Evolutionary conservation across 2,329 filamentous ascomycete species (phyloP).

Genomic region (Fusarium phyllophilum): DNA sequence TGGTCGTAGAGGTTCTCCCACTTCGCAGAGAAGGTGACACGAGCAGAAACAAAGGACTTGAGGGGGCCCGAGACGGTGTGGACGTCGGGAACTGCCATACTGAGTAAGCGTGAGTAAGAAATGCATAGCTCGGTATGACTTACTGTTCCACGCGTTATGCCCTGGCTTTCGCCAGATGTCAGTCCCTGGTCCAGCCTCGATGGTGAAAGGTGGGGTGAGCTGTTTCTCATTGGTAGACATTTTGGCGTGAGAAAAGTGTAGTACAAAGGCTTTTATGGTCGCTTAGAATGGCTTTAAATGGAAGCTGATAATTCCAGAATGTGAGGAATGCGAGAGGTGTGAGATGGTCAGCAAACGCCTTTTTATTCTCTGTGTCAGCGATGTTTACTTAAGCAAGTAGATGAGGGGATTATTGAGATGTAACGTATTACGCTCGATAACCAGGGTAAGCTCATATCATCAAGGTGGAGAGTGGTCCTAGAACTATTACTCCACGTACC

Average conservation of each 20-base stretch:
- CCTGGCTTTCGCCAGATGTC: not conserved
- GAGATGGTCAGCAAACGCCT: not conserved
- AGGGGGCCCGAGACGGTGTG: not conserved
- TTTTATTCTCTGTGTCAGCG: not conserved
- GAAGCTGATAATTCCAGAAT: not conserved
- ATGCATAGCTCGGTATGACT: not conserved
- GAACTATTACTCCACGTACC: not conserved
- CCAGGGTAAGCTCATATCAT: not conserved
- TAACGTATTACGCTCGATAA: not conserved
- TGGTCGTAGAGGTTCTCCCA: not conserved
- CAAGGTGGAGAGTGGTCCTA: not conserved
- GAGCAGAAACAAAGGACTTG: not conserved
- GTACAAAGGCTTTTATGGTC: not conserved
- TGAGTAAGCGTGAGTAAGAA: not conserved
- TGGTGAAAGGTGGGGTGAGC: not conserved
- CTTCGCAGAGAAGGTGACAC: not conserved
- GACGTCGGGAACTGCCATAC: not conserved
- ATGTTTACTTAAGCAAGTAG: not conserved
- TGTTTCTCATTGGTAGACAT: not conserved
- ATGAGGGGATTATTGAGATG: not conserved
- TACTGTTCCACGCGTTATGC: not conserved
- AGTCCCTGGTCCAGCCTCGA: not conserved
- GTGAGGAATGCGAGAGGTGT: not conserved
- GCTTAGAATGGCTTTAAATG: not conserved
- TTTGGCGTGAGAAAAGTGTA: not conserved